Percentiles rank a stretch among this genome's conserved stretches.
These are phyloP conservation scores for Melampsora americana DNA, from an alignment of 1,284 basidiomycete genomes.

Conservation along the genomic window DNA sequence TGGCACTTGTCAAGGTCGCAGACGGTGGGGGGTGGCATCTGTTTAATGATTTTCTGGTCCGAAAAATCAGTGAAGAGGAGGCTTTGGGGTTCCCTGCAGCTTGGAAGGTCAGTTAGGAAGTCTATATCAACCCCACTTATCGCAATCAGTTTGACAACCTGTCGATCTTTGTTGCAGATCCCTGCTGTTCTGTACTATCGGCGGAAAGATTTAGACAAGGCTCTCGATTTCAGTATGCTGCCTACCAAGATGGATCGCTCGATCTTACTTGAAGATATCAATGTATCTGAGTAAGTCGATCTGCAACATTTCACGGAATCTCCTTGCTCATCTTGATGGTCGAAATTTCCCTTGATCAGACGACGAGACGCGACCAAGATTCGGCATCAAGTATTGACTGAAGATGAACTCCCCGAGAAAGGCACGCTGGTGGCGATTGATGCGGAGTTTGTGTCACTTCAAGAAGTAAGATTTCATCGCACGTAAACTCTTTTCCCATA, in stretches of 20 bases:
- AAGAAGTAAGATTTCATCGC: conserved; percentile 62
- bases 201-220: conserved; percentile 64
- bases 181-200: conserved; percentile 86
- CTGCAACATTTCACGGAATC: not conserved
- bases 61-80: conserved; percentile 75
- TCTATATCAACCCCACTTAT: conserved; percentile 2
- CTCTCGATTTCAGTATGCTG: conserved; percentile 67
- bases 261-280: conserved; percentile 80
- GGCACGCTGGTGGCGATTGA: conserved; percentile 92
- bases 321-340: conserved; percentile 11
- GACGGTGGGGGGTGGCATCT: conserved; percentile 70
- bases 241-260: conserved; percentile 67
- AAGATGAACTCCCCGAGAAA: conserved; percentile 75
- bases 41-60: conserved; percentile 95
- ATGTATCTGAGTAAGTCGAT: conserved; percentile 68
- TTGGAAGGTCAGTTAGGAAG: conserved; percentile 72
- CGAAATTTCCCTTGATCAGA: conserved; percentile 55
- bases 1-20: conserved; percentile 68
- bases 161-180: conserved; percentile 60
- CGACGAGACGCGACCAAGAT: conserved; percentile 71
- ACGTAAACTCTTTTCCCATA: too few relatives aligned
- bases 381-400: conserved; percentile 70
- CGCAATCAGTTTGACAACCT: not conserved
- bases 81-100: conserved; percentile 78
- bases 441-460: conserved; percentile 94